Base-by-base conservation (phyloP, 495 filamentous ascomycete species). In the Neurospora sp. region DNA sequence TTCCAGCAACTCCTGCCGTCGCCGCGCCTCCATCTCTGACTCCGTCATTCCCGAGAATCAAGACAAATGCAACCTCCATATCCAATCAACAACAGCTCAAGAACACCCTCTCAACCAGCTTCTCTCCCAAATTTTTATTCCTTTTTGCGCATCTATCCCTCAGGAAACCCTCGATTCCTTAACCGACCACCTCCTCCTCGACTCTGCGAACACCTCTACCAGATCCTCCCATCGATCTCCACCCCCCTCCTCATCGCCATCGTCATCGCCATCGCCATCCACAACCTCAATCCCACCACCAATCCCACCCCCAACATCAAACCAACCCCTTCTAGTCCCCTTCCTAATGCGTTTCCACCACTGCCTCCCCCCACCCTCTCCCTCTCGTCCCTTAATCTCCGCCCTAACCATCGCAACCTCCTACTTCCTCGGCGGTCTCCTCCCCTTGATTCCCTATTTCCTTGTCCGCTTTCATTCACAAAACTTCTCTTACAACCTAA, bases 131-230 rank as follows among this genome's bases (percentile, higher is more conserved):
- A n/a, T 45, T 3, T 45, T 20, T 2, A 45, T 17, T 3, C 42
- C 42, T 17, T 45, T 45, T 5, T n/a, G 17, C 17, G 17, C 16
- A n/a, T n/a, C 42, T 9, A n/a, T 45, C 8, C 73, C 75, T 0
- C 41, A 53, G 6, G 37, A 69, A 9, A 72, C 71, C n/a, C 75
- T 88, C 4, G 73, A 74, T 31, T 77, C 77, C n/a, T 76, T 77
- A n/a, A 82, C 85, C 1, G 71, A 38, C 1, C 77, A 80, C 72
- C 76, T 77, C 39, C 76, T 77, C 37, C n/a, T 45, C n/a, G 3
- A 4, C n/a, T 45, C n/a, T 45, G 3, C 44, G n/a, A 10, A 20
- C 3, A 45, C 44, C n/a, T n/a, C 17, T 45, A 20, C 1, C 44
- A 45, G 40, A 42, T 8, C 40, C 14, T 16, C 40, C 14, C 10